Evolutionary conservation across 768 basidiomycete species (phyloP), one percentile per base, ranked within the genome.

Genomic region (Mycena kentingensis): DNA sequence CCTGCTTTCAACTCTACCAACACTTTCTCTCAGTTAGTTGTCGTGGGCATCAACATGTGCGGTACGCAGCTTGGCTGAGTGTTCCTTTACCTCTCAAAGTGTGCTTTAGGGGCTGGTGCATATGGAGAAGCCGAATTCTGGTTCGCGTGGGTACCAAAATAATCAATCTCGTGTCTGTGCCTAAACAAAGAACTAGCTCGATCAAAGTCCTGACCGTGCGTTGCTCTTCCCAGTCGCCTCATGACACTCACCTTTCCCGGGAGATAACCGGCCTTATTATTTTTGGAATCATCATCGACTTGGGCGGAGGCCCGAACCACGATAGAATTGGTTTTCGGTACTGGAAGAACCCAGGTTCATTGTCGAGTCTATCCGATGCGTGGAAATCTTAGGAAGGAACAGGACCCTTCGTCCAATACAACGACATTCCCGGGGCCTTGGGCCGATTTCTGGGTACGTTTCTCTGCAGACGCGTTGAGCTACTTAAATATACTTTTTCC

Each of bases 121-220:
- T 92, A 92, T 61, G 88, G 90, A 29, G 90, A 93, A 68, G 82
- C 83, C 5, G 93, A 94, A 69, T 95, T 95, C 64, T 76, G 84
- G 43, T 94, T 94, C 65, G 90, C 90, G 77, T 87, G 55, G 66
- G 82, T 62, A 76, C 10, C 65, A 16, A 13, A 13, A 8, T 16
- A 24, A 11, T 1, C 16, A 11, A 29, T 35, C 1, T 26, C 46
- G 26, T 29, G 16, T 55, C 34, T 24, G 15, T 44, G 35, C 22
- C 36, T 8, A 16, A 8, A 32, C 31, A 32, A 32, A 32, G 21
- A 12, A 44, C 21, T 38, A 71, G 82, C 4, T 91, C 89, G 7
- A 91, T 96, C 73, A 95, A 95, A 69, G 88, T 96, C 18, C 68
- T 95, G 54, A 88, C 89, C 0, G 51, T 52, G 24, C 32, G 55